These are phyloP conservation scores for Mycena floridula DNA, from an alignment of 768 basidiomycete species.

Conservation along the genomic window DNA sequence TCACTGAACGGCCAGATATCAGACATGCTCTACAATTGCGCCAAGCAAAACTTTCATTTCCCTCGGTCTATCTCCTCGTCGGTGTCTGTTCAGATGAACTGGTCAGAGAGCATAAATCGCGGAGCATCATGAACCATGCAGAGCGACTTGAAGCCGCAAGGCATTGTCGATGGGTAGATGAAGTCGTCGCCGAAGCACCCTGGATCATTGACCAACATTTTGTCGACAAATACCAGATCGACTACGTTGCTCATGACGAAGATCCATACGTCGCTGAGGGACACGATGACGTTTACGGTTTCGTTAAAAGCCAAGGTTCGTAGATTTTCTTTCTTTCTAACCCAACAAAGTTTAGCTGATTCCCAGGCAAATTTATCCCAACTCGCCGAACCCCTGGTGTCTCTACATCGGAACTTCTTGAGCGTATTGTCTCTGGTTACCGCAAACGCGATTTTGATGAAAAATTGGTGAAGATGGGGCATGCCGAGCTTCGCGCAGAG, in stretches of 20 bases:
- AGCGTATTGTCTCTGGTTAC: constrained; percentile 87
- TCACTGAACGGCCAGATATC: constrained; percentile 4
- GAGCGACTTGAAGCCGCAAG: constrained; percentile 88
- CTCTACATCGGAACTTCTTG: constrained; percentile 89
- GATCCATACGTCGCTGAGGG: constrained; percentile 78
- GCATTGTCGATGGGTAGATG: constrained; percentile 97
- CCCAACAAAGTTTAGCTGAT: too few relatives aligned
- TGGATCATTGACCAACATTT: constrained; percentile 86
- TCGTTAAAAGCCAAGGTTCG: constrained; percentile 75
- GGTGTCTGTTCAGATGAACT: constrained; percentile 92
- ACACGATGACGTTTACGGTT: constrained; percentile 79
- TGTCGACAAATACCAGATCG: constrained; percentile 79
- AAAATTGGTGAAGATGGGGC: constrained; percentile 88
- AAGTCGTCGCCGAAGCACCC: constrained; percentile 85
- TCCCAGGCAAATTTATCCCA: constrained; percentile 85
- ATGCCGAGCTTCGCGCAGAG: constrained; percentile 60
- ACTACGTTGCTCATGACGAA: constrained; percentile 97
- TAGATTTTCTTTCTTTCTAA: constrained; percentile 3
- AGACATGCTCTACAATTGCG: constrained; percentile 94
- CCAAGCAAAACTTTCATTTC: constrained; percentile 93
- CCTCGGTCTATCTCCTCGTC: constrained; percentile 82
- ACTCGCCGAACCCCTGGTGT: constrained; percentile 92
- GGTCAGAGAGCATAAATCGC: constrained; percentile 72
- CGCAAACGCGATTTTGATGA: constrained; percentile 79
- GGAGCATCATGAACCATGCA: constrained; percentile 80